phyloP scores from a whole-genome alignment of 345 rosid genomes.

The Eucalyptus sp. region DNA sequence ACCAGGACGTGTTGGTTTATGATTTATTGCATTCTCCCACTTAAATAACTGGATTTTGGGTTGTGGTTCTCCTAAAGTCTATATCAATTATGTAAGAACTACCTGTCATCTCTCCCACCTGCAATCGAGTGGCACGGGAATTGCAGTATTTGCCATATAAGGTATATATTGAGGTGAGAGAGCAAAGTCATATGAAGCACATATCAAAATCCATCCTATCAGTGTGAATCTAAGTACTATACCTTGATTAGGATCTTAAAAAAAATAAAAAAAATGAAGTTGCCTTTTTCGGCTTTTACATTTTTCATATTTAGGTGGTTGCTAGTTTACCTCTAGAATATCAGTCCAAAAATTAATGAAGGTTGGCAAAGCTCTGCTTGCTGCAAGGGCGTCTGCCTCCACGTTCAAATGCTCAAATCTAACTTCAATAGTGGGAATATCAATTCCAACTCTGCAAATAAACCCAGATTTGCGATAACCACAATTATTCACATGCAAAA shows the following conservation, averaged over 20 bases:
- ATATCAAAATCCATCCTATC: background rate
- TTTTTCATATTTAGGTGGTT: background rate
- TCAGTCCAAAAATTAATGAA: conserved; percentile 32
- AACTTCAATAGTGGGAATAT: conserved; percentile 43
- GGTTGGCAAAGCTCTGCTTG: conserved; percentile 61
- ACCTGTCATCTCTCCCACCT: background rate
- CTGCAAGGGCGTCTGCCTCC: conserved; percentile 48
- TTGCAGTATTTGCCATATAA: background rate
- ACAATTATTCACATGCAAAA: background rate
- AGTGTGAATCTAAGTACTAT: background rate
- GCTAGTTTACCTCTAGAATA: conserved; percentile 34
- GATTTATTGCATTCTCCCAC: background rate
- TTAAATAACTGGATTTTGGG: background rate
- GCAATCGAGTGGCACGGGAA: background rate
- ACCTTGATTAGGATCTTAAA: background rate
- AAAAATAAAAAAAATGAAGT: background rate
- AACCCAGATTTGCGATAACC: background rate
- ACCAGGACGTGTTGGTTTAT: background rate
- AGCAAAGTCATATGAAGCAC: background rate
- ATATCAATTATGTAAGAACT: background rate
- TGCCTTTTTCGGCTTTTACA: background rate
- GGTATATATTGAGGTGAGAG: background rate
- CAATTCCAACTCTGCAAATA: conserved; percentile 36
- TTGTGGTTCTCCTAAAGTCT: background rate
- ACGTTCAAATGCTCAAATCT: conserved; percentile 33